Conservation (phyloP, 2,329 filamentous ascomycete genomes). For the Whalleya microplaca region DNA sequence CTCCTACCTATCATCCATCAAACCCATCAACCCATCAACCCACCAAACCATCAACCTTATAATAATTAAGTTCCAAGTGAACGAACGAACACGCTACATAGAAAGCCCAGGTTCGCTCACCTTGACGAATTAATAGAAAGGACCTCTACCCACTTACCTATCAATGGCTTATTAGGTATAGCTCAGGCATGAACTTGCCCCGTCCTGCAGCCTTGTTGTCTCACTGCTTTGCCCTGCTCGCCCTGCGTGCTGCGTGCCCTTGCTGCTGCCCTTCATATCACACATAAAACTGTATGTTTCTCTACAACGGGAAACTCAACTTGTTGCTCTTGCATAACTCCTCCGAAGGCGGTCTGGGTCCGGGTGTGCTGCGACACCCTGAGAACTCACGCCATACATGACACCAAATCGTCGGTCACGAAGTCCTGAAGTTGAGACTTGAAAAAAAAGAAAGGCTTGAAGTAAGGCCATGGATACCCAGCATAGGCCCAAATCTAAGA, state of each 20-base stretch:
- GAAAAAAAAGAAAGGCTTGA: not conserved
- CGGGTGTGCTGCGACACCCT: not conserved
- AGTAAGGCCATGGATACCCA: slow-evolving; percentile 28
- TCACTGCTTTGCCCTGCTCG: no score
- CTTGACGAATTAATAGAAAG: not conserved
- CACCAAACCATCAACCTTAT: no score
- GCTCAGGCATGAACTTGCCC: not conserved
- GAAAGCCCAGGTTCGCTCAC: not conserved
- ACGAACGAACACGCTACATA: not conserved
- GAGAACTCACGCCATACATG: slow-evolving; percentile 5
- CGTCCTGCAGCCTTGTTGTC: not conserved
- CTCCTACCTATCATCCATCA: no score
- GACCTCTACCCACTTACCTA: not conserved
- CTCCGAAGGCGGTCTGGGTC: not conserved
- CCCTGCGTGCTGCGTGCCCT: no score
- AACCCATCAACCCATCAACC: no score
- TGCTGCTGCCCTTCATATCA: not conserved
- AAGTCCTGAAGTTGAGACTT: slow-evolving; percentile 13
- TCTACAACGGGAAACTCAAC: not conserved
- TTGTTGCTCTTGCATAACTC: not conserved
- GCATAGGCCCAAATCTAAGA: slow-evolving; percentile 22
- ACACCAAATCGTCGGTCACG: slow-evolving; percentile 7
- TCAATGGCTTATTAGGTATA: not conserved
- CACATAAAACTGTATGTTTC: not conserved
- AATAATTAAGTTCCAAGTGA: no score